Percentiles rank a stretch among this genome's conserved stretches.
phyloP scores from a whole-genome alignment of 2,329 filamentous ascomycete species.

The Fusarium sp. region DNA sequence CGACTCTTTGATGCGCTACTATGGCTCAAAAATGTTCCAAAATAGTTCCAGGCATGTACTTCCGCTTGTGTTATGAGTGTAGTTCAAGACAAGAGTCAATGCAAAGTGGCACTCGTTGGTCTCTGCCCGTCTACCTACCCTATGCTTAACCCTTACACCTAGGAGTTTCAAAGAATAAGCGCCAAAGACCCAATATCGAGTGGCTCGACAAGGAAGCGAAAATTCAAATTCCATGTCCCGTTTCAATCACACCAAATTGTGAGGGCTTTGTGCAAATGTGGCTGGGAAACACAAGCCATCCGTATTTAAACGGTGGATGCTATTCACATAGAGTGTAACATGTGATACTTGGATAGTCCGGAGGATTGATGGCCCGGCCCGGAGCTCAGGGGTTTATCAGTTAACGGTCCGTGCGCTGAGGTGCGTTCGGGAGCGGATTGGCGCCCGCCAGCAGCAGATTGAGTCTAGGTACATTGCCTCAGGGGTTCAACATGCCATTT shows the following conservation, averaged over 20 bases:
- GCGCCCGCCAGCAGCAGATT: not conserved
- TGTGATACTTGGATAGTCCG: not conserved
- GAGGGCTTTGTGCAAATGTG: not conserved
- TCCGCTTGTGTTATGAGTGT: not conserved
- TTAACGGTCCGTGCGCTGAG: constrained; percentile 23
- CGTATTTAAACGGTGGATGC: not conserved
- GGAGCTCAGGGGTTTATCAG: constrained; percentile 26
- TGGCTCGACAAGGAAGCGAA: not conserved
- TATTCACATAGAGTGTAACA: not conserved
- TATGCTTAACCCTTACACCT: not conserved
- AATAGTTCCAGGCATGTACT: not conserved
- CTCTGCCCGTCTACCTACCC: not conserved
- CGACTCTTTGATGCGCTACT: not conserved
- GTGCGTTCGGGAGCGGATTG: constrained; percentile 31
- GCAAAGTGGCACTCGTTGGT: not conserved
- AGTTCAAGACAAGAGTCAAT: not conserved
- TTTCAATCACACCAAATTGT: not conserved
- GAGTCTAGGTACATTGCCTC: constrained; percentile 22
- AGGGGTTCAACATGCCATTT: not conserved
- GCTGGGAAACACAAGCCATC: not conserved
- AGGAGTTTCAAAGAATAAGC: not conserved
- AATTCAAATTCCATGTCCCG: not conserved
- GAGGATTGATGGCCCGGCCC: constrained; percentile 19
- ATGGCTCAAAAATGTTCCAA: not conserved
- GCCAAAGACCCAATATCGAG: not conserved